Base-by-base conservation (phyloP, 192 early-diverging fungal species). In the Allomyces arbusculus region DNA sequence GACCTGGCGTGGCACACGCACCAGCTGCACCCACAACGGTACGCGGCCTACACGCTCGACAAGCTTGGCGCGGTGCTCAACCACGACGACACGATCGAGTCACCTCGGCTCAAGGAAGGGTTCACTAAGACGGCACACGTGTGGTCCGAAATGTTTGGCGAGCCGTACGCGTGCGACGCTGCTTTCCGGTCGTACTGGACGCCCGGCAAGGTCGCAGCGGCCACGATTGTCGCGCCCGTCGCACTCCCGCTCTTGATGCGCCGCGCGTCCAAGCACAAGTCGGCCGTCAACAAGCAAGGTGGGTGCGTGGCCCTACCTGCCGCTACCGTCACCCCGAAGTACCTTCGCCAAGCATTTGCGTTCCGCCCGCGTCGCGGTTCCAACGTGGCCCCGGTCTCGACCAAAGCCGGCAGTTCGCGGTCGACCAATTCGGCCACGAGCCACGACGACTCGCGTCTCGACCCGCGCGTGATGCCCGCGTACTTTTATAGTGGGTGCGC, bases 1-100 rank as follows among this genome's bases (percentile, higher is more conserved):
- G 86, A 87, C 69, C 63, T 82, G 2, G 75, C 74, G 11, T 87
- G 86, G 86, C 86, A 87, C 64, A 86, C 84, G 12, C 86, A 87
- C 65, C 80, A 81, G 75, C 70, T 83, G 14, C 71, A 75, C 23
- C 78, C 84, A 9, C 62, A 50, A 0, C 64, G 70, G n/a, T 87
- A 87, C 68, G 76, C 76, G 11, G 68, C 78, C 19, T 83, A 74
- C 61, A 80, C 78, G 23, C 26, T 82, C 0, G 44, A 69, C 0
- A 69, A 82, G 61, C 64, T 78, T 12, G 63, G 69, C 0, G 73
- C 73, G 11, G 70, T 85, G 61, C 71, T 87, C 25, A 83, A 87
- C 68, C 86, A 85, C 63, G 84, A 87, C 67, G 84, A 87, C 64
- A 78, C 74, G 0, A 74, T 84, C 4, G 63, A 72, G 65, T 24